Conservation (phyloP, 2,329 filamentous ascomycete species). For the Ophioceras dolichostomum region DNA sequence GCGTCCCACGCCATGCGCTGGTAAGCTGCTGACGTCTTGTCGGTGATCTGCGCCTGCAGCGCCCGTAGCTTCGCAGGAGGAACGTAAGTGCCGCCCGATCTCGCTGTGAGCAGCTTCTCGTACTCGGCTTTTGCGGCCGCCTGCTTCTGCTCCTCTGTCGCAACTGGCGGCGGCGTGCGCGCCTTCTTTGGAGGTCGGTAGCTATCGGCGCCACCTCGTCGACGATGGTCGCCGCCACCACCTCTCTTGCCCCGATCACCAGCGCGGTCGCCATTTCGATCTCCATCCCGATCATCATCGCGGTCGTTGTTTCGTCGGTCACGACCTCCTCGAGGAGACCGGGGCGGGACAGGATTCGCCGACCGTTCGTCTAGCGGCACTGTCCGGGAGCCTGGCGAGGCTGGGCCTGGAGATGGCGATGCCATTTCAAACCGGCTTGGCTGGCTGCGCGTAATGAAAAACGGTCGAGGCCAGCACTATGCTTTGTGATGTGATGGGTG, state of each 20-base stretch:
- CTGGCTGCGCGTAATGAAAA: no score
- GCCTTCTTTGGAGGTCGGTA: conserved; percentile 24
- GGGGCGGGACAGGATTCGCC: conserved; percentile 13
- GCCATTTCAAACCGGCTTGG: neutral
- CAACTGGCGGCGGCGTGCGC: conserved; percentile 25
- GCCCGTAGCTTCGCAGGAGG: conserved; percentile 83
- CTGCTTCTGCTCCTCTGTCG: conserved; percentile 73
- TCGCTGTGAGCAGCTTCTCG: conserved; percentile 81
- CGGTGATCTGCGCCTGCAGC: conserved; percentile 91
- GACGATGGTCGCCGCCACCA: conserved; percentile 21
- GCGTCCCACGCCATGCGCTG: conserved; percentile 99
- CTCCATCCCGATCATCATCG: conserved; percentile 6
- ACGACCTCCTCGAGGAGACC: conserved; percentile 13
- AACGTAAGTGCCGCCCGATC: conserved; percentile 93
- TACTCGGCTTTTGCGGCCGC: conserved; percentile 85
- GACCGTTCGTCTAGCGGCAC: conserved; percentile 13
- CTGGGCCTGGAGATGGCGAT: no score
- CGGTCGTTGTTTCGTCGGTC: no score
- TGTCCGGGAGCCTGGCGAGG: no score
- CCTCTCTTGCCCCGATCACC: conserved; percentile 12
- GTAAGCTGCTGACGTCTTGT: conserved; percentile 92
- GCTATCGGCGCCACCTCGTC: conserved; percentile 21
- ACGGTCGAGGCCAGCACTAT: no score
- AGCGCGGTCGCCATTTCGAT: neutral
- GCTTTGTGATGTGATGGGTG: no score